phyloP scores from a whole-genome alignment of 73 alveolate species.

The Durusdinium trenchii region DNA sequence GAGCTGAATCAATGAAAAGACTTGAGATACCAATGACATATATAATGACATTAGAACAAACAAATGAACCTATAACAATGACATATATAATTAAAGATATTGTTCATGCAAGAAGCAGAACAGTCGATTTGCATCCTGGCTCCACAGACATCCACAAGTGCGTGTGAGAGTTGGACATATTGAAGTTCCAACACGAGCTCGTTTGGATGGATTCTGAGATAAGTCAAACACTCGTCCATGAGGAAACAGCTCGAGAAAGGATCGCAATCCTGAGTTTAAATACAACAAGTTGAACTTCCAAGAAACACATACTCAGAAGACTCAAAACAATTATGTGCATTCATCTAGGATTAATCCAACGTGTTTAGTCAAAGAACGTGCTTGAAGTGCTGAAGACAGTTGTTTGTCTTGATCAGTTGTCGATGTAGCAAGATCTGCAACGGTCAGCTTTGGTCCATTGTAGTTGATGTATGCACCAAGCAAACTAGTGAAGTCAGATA shows the following conservation, averaged over 20 bases:
- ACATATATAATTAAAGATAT: background rate
- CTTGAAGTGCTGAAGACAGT: no score
- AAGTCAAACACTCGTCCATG: background rate
- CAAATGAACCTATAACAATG: no score
- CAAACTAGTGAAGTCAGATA: no score
- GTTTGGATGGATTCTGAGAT: background rate
- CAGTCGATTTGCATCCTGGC: background rate
- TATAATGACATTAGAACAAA: background rate
- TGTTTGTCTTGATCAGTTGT: no score
- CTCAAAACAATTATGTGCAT: no score
- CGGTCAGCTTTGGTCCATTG: no score
- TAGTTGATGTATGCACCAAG: no score
- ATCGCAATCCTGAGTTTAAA: background rate
- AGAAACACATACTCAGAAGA: background rate
- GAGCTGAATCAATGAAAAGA: background rate
- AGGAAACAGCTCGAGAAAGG: background rate
- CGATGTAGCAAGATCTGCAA: no score
- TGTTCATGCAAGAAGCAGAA: background rate
- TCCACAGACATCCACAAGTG: background rate
- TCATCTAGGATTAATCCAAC: no score
- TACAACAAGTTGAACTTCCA: background rate
- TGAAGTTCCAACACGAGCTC: background rate
- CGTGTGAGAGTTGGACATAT: background rate
- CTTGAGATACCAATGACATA: background rate
- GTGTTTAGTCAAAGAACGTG: no score